Percentiles rank a stretch among this genome's conserved stretches.
Conservation (phyloP, 768 basidiomycete genomes). For the Boletus vinaceobasis region DNA sequence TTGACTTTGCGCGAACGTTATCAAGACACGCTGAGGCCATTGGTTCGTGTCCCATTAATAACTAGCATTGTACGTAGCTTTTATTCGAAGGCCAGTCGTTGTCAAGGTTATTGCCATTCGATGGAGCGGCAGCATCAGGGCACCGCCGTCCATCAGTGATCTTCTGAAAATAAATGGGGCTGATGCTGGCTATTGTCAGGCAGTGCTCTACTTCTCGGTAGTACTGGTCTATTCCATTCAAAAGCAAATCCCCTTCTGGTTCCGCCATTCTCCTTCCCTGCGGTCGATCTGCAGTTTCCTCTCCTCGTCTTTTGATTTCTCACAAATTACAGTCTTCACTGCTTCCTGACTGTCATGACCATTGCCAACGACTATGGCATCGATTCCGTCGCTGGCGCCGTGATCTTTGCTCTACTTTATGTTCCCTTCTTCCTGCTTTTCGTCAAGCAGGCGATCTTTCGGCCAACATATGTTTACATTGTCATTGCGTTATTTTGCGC, state of each 20-base stretch:
- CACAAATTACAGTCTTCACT: background rate
- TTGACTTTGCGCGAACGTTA: background rate
- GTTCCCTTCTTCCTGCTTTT: slow-evolving; percentile 24
- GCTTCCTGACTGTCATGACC: slow-evolving; percentile 11
- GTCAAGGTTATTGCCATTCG: background rate
- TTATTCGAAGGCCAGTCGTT: background rate
- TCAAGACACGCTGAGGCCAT: background rate
- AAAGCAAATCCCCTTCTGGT: slow-evolving; percentile 2
- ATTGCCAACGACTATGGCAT: slow-evolving; percentile 25
- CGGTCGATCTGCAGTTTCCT: slow-evolving; percentile 20
- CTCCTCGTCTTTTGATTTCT: background rate
- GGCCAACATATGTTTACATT: slow-evolving; percentile 29
- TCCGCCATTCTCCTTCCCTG: background rate
- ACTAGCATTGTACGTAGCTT: background rate
- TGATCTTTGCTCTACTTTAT: slow-evolving; percentile 32
- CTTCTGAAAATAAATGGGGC: background rate
- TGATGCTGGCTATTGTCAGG: background rate
- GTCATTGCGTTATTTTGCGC: slow-evolving; percentile 28
- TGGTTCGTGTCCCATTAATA: background rate
- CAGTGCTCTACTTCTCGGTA: slow-evolving; percentile 6
- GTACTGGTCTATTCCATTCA: slow-evolving; percentile 2
- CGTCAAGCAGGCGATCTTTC: slow-evolving; percentile 16
- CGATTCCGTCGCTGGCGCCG: slow-evolving; percentile 30
- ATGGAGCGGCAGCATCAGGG: background rate
- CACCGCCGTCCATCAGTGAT: background rate